phyloP scores from a whole-genome alignment of 768 basidiomycete genomes.

The Mycena galericulata region DNA sequence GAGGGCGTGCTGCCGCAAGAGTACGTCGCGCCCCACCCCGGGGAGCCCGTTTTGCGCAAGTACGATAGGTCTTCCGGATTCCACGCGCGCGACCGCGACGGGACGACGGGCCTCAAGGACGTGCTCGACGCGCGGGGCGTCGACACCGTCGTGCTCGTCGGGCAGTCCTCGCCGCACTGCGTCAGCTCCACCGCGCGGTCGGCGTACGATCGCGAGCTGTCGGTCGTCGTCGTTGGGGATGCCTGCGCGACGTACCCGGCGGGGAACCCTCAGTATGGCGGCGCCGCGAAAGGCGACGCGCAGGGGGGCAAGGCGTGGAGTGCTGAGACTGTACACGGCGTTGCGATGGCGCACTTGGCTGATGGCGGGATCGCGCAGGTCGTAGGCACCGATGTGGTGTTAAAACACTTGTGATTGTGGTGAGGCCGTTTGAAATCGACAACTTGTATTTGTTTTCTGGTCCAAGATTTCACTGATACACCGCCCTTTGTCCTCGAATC shows the following conservation, averaged over 20 bases:
- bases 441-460: no score
- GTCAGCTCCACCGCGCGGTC: constrained; percentile 29
- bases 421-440: no score
- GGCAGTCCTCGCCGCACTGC: constrained; percentile 27
- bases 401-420: constrained; percentile 19
- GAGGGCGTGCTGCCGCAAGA: constrained; percentile 22
- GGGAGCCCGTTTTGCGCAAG: constrained; percentile 29
- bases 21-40: constrained; percentile 13
- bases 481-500: no score
- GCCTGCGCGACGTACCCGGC: constrained; percentile 24
- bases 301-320: constrained; percentile 24
- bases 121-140: constrained; percentile 23
- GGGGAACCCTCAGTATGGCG: not conserved
- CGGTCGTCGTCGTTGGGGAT: constrained; percentile 27
- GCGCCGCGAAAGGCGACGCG: constrained; percentile 8
- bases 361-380: constrained; percentile 26
- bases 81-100: constrained; percentile 13
- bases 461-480: no score
- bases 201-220: constrained; percentile 14
- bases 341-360: constrained; percentile 27
- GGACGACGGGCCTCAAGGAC: constrained; percentile 10
- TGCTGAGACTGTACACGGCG: constrained; percentile 18
- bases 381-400: constrained; percentile 11
- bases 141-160: constrained; percentile 25
- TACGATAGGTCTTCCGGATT: constrained; percentile 28